These are phyloP conservation scores for Leccinum disarticulatum DNA, from an alignment of 768 basidiomycete species.

Conservation along the genomic window DNA sequence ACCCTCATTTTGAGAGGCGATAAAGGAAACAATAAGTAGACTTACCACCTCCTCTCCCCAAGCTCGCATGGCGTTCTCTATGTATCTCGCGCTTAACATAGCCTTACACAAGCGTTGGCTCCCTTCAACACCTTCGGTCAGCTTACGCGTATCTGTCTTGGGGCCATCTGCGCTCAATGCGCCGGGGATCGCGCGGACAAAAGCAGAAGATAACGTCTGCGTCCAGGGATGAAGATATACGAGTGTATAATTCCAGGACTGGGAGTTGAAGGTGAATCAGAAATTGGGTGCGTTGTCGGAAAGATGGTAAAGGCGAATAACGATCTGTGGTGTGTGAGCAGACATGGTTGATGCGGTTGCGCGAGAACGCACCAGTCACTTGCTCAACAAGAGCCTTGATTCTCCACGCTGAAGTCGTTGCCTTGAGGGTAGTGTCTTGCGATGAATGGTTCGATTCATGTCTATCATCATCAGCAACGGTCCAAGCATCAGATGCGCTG, in stretches of 20 bases:
- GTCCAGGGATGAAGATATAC: constrained; percentile 83
- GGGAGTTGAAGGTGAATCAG: constrained; percentile 84
- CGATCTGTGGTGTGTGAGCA: constrained; percentile 56
- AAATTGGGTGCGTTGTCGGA: constrained; percentile 79
- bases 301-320: constrained; percentile 82
- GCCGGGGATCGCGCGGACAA: constrained; percentile 91
- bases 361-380: constrained; percentile 66
- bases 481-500: constrained; percentile 81
- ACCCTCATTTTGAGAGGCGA: constrained; percentile 3
- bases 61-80: constrained; percentile 62
- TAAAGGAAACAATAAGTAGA: constrained; percentile 5
- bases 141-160: constrained; percentile 51
- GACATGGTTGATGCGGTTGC: background rate
- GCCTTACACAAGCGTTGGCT: constrained; percentile 85
- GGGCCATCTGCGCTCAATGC: constrained; percentile 60
- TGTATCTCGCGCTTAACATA: constrained; percentile 73
- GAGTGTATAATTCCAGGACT: constrained; percentile 71
- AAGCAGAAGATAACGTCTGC: constrained; percentile 87
- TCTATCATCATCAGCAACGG: constrained; percentile 66
- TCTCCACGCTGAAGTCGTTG: constrained; percentile 82
- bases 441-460: constrained; percentile 33
- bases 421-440: constrained; percentile 45
- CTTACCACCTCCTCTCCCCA: constrained; percentile 93
- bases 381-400: constrained; percentile 87
- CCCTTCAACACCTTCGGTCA: constrained; percentile 85